Evolutionary conservation across 2,329 filamentous ascomycete species (phyloP).

Genomic region (Leptographium wingfieldii): DNA sequence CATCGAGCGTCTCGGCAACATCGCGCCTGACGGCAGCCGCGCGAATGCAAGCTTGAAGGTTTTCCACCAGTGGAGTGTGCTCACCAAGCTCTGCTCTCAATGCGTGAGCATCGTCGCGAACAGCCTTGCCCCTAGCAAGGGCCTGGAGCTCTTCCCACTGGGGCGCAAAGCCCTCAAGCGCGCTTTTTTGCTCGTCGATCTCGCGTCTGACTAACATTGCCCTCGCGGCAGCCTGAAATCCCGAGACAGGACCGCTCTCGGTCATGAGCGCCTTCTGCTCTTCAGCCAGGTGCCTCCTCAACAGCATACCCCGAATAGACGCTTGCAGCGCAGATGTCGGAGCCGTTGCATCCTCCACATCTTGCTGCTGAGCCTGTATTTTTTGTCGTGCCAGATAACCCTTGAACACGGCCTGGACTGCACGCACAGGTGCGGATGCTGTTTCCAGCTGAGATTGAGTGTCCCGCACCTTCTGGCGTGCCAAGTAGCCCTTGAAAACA

Average conservation of each 20-base stretch:
- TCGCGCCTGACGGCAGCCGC: slow-evolving; percentile 41
- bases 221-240: slow-evolving; percentile 54
- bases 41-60: slow-evolving; percentile 39
- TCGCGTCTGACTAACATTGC: slow-evolving; percentile 47
- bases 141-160: slow-evolving; percentile 39
- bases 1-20: slow-evolving; percentile 33
- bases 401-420: slow-evolving; percentile 53
- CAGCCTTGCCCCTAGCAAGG: slow-evolving; percentile 32
- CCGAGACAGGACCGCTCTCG: slow-evolving; percentile 35
- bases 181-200: slow-evolving; percentile 36
- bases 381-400: slow-evolving; percentile 53
- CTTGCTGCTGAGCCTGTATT: slow-evolving; percentile 41
- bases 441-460: slow-evolving; percentile 46
- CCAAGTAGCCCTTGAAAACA: slow-evolving; percentile 32
- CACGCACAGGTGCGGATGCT: slow-evolving; percentile 49
- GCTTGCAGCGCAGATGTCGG: slow-evolving; percentile 51
- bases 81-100: slow-evolving; percentile 36
- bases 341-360: slow-evolving; percentile 37
- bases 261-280: slow-evolving; percentile 40
- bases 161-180: slow-evolving; percentile 35
- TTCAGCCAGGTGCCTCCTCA: slow-evolving; percentile 42
- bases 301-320: slow-evolving; percentile 52
- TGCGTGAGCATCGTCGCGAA: slow-evolving; percentile 30
- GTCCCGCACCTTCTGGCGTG: slow-evolving; percentile 27
- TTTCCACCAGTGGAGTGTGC: slow-evolving; percentile 29